These are phyloP conservation scores for Globisporangium alternatum DNA, from an alignment of 352 stramenopile species.

Conservation along the genomic window DNA sequence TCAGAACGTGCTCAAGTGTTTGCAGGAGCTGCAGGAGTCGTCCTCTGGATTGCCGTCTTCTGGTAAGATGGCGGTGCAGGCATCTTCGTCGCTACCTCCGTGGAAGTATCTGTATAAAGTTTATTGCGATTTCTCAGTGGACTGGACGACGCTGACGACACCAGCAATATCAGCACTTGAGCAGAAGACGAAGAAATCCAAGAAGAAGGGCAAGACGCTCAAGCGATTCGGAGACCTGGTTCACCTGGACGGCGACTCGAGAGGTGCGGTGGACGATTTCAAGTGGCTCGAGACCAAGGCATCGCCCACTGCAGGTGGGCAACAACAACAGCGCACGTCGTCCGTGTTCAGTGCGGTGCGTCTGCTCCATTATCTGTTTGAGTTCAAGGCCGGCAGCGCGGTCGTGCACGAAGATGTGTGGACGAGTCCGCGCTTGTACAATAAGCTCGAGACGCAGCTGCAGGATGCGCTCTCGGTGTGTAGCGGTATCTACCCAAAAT, in stretches of 20 bases:
- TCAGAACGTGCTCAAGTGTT: slow-evolving; percentile 76
- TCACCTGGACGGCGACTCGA: not conserved
- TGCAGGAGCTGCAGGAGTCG: slow-evolving; percentile 48
- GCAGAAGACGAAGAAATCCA: slow-evolving; percentile 9
- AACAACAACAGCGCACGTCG: not conserved
- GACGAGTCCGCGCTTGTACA: slow-evolving; percentile 69
- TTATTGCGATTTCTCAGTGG: slow-evolving; percentile 64
- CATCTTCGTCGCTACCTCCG: slow-evolving; percentile 28
- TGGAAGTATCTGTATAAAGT: slow-evolving; percentile 80
- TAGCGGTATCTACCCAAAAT: slow-evolving; percentile 78
- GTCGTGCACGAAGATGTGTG: slow-evolving; percentile 49
- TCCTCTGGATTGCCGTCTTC: not conserved
- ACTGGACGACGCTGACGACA: slow-evolving; percentile 32
- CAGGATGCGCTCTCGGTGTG: slow-evolving; percentile 82
- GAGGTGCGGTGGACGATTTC: slow-evolving; percentile 10
- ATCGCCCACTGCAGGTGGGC: not conserved
- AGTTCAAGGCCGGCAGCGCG: slow-evolving; percentile 26
- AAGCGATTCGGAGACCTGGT: slow-evolving; percentile 6
- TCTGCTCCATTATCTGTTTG: slow-evolving; percentile 59
- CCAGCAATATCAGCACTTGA: not conserved
- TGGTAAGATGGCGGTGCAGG: not conserved
- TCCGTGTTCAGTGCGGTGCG: slow-evolving; percentile 43
- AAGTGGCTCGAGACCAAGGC: slow-evolving; percentile 20
- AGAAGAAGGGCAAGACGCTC: slow-evolving; percentile 6
- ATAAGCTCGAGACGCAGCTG: slow-evolving; percentile 77